These are phyloP conservation scores for Tolypocladium amazonense DNA, from an alignment of 2,329 filamentous ascomycete genomes.

Conservation along the genomic window DNA sequence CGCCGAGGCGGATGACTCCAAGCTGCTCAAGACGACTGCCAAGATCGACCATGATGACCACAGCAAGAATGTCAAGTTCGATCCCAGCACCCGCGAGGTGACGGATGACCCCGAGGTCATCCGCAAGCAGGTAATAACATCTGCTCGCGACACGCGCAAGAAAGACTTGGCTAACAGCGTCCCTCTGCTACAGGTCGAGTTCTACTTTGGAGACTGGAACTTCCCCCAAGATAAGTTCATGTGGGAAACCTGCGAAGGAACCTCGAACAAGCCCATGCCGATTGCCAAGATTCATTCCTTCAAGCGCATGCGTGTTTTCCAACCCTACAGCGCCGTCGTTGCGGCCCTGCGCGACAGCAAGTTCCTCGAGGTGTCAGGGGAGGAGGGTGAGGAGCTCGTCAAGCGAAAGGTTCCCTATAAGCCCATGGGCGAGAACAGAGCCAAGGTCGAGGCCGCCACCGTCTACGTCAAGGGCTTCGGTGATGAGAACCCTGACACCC, in stretches of 20 bases:
- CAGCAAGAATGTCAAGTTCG: slow-evolving; percentile 57
- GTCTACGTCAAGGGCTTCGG: slow-evolving; percentile 95
- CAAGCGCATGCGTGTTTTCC: slow-evolving; percentile 93
- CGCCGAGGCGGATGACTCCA: slow-evolving; percentile 6
- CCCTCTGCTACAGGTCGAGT: slow-evolving; percentile 59
- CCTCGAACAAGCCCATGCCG: slow-evolving; percentile 70
- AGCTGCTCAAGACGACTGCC: slow-evolving; percentile 35
- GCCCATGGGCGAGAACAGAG: slow-evolving; percentile 45
- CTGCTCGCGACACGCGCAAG: background rate
- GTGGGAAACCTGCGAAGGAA: slow-evolving; percentile 65
- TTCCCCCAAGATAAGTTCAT: slow-evolving; percentile 83
- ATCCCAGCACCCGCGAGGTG: slow-evolving; percentile 55
- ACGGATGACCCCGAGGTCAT: slow-evolving; percentile 72
- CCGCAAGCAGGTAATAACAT: slow-evolving; percentile 58
- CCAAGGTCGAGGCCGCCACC: slow-evolving; percentile 59
- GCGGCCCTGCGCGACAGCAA: slow-evolving; percentile 71
- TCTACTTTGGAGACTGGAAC: slow-evolving; percentile 92
- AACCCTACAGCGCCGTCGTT: slow-evolving; percentile 75
- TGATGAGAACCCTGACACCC: slow-evolving; percentile 68
- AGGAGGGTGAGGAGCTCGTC: slow-evolving; percentile 60
- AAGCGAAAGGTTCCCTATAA: slow-evolving; percentile 67
- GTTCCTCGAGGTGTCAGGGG: slow-evolving; percentile 61
- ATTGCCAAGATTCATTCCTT: slow-evolving; percentile 74
- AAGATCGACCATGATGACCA: slow-evolving; percentile 26
- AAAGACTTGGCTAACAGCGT: background rate